Percentiles rank a stretch among this genome's conserved stretches.
Evolutionary conservation across 805 yeast species (phyloP).

Genomic region (Candida tallmaniae): DNA sequence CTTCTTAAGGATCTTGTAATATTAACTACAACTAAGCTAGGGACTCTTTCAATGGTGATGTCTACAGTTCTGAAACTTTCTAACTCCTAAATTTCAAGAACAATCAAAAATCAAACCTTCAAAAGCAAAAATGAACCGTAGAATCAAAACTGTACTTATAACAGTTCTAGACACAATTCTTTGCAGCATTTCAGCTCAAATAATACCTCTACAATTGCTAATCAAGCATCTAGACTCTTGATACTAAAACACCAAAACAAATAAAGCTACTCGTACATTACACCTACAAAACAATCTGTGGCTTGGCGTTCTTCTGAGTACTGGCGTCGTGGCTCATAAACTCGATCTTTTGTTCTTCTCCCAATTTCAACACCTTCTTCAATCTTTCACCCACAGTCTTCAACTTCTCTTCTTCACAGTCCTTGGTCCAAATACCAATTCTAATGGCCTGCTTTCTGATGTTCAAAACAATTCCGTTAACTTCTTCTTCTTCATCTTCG

Average conservation of each 20-base stretch:
- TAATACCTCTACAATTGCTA: too few species aligned
- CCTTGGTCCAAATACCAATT: constrained; percentile 90
- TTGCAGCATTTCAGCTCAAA: too few species aligned
- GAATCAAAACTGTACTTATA: too few species aligned
- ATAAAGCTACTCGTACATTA: not conserved
- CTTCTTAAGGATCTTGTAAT: too few species aligned
- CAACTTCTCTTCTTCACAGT: constrained; percentile 60
- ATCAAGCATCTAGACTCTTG: not conserved
- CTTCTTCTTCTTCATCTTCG: constrained; percentile 77
- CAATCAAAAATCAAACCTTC: too few species aligned
- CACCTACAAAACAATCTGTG: constrained; percentile 29
- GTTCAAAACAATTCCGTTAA: constrained; percentile 90
- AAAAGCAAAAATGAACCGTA: too few species aligned
- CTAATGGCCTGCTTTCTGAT: constrained; percentile 78
- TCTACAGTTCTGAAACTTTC: too few species aligned
- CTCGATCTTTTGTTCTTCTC: constrained; percentile 73
- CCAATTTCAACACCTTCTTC: constrained; percentile 76
- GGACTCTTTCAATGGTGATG: too few species aligned
- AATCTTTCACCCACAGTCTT: constrained; percentile 79
- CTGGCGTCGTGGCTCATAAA: constrained; percentile 65
- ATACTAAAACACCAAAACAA: not conserved
- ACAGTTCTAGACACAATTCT: too few species aligned
- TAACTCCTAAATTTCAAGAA: too few species aligned
- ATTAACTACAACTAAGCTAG: too few species aligned
- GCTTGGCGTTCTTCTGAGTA: constrained; percentile 34